Evolutionary conservation across 495 filamentous ascomycete genomes (phyloP).

Genomic region (Penicillium maclennaniae): DNA sequence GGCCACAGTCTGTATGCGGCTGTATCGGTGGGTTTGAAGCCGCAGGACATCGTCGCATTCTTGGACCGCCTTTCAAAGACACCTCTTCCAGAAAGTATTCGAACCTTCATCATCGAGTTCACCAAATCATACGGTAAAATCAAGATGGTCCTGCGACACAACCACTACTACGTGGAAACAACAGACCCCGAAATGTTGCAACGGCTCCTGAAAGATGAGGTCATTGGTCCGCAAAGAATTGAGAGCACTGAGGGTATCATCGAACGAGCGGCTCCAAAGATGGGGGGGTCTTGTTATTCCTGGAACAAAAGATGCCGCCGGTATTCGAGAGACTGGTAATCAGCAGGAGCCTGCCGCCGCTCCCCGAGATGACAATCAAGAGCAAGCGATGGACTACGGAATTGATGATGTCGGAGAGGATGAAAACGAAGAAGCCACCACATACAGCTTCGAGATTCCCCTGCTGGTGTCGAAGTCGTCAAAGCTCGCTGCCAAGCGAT

Average conservation of each 20-base stretch:
- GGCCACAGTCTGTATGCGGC: constrained; percentile 92
- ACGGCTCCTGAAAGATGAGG: constrained; percentile 68
- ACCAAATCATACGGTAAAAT: constrained; percentile 93
- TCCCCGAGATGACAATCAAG: constrained; percentile 28
- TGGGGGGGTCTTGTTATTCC: constrained; percentile 90
- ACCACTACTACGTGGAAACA: constrained; percentile 90
- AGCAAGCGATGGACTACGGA: constrained; percentile 58
- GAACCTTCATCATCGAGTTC: constrained; percentile 73
- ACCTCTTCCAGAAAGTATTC: constrained; percentile 71
- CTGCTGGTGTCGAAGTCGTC: constrained; percentile 72
- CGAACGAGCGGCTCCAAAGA: constrained; percentile 75
- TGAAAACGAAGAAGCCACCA: constrained; percentile 74
- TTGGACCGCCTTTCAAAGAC: constrained; percentile 87
- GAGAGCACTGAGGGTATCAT: constrained; percentile 68
- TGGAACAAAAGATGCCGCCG: constrained; percentile 89
- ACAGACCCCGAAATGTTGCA: constrained; percentile 81
- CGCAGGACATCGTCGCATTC: constrained; percentile 83
- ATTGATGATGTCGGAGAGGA: constrained; percentile 81
- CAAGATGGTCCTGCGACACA: constrained; percentile 91
- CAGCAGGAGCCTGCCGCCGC: constrained; percentile 39
- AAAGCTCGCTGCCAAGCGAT: constrained; percentile 88
- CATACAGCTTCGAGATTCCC: constrained; percentile 94
- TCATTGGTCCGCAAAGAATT: constrained; percentile 61
- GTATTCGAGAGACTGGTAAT: constrained; percentile 61
- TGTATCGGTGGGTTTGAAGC: constrained; percentile 82